Evolutionary conservation across 495 filamentous ascomycete species (phyloP), one percentile per base, ranked within the genome.

Genomic region (Sphaerosporella brunnea): DNA sequence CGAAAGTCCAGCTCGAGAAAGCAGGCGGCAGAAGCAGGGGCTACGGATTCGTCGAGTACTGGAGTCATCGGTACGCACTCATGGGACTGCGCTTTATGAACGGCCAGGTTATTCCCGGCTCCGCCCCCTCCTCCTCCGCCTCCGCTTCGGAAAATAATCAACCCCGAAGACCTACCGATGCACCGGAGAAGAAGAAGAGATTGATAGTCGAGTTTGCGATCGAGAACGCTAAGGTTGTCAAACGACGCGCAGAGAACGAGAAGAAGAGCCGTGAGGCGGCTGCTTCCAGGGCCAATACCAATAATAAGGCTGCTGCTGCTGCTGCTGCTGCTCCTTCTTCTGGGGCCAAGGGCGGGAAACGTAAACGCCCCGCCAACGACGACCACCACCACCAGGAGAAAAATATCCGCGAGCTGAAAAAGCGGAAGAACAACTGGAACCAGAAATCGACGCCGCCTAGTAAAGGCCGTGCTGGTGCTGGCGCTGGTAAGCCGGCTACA

Each of bases 1-100:
- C 90, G 24, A 99, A 93, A 66, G 73, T 96, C 48, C 79, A 95
- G 20, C 94, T 87, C 58, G 90, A 99, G 66, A 79, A 79, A 28
- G 58, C 53, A 19, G 69, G 82, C 2, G 85, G 90, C 30, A 72
- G 85, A 59, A 84, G 79, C 52, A 69, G 87, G 57, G 92, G 90
- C 19, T 99, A 99, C 62, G 90, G 92, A 9, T 99, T 99, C 64
- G 81, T 99, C 48, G 90, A 99, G 64, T 99, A 95, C 66, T 82
- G 75, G 49, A 87, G 82, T 24, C 90, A 99, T 55, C 79, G 90
- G 23, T 84, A 80, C 68, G 92, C 92, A 23, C 67, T 99, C 21
- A 96, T 96, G 90, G 90, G 87, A 16, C 66, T 99, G 49, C 68
- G 90, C 24, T 95, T 81, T 78, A 66, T 99, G 26, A 99, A 99